A percentile compares a stretch with the other conserved stretches of the same genome.
These are phyloP conservation scores for Plantago major DNA, from an alignment of 257 asterid genomes.

Conservation along the genomic window DNA sequence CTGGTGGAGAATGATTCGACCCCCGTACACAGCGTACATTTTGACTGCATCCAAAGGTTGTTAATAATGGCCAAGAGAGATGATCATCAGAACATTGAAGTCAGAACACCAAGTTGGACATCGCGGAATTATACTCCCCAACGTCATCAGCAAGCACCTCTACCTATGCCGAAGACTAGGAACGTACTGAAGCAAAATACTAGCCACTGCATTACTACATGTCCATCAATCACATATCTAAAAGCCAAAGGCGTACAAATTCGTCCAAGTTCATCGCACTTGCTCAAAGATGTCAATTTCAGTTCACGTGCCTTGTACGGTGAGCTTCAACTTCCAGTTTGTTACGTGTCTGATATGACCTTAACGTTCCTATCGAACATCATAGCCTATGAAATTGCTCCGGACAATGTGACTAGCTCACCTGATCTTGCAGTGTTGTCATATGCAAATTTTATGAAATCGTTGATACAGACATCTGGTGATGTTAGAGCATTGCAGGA, in stretches of 20 bases:
- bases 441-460: conserved; percentile 32
- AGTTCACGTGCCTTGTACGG: not conserved
- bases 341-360: not conserved
- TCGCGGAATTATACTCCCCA: too few relatives aligned
- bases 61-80: too few relatives aligned
- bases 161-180: too few relatives aligned
- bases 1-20: not conserved
- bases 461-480: conserved; percentile 23
- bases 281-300: conserved; percentile 18
- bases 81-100: not conserved
- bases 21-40: not conserved
- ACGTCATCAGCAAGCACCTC: too few relatives aligned
- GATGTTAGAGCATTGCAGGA: conserved; percentile 32
- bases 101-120: too few relatives aligned
- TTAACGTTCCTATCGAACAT: conserved; percentile 16
- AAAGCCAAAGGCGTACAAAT: conserved; percentile 23
- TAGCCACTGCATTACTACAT: not conserved
- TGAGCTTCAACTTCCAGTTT: conserved; percentile 13
- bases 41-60: too few relatives aligned
- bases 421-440: conserved; percentile 11
- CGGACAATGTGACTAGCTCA: not conserved
- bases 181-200: not conserved
- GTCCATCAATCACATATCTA: conserved; percentile 12
- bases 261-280: conserved; percentile 14
- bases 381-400: conserved; percentile 35